phyloP scores from a whole-genome alignment of 352 stramenopile species.

The Poterioochromonas sp. region DNA sequence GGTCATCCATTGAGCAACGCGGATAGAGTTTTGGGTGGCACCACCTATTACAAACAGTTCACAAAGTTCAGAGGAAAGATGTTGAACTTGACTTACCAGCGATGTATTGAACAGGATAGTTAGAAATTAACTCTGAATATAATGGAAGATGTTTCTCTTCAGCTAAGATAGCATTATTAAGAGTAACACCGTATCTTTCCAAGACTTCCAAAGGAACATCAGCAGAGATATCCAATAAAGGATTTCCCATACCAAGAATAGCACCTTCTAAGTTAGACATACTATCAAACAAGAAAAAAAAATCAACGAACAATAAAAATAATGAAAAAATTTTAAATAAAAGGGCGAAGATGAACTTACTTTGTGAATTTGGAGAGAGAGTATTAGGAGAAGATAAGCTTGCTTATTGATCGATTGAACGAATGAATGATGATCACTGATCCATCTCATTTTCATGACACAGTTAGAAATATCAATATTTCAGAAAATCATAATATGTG shows the following conservation, averaged over 20 bases:
- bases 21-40: constrained; percentile 97
- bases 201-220: constrained; percentile 84
- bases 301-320: constrained; percentile 20
- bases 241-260: constrained; percentile 93
- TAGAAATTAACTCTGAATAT: constrained; percentile 83
- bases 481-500: too few species aligned
- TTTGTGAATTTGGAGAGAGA: too few species aligned
- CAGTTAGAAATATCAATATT: too few species aligned
- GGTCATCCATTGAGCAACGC: constrained; percentile 97
- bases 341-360: too few species aligned
- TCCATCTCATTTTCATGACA: too few species aligned
- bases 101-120: constrained; percentile 86
- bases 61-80: not conserved
- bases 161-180: constrained; percentile 92
- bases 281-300: too few species aligned
- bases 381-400: too few species aligned
- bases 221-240: constrained; percentile 93
- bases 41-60: constrained; percentile 50
- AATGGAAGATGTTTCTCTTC: constrained; percentile 94
- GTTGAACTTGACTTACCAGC: constrained; percentile 53
- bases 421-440: too few species aligned
- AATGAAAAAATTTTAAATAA: too few species aligned
- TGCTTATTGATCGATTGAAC: too few species aligned
- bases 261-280: constrained; percentile 44
- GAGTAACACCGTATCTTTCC: constrained; percentile 60